Evolutionary conservation across 2,329 filamentous ascomycete genomes (phyloP), one percentile per base, ranked within the genome.

Genomic region (Chaetomium globosum): DNA sequence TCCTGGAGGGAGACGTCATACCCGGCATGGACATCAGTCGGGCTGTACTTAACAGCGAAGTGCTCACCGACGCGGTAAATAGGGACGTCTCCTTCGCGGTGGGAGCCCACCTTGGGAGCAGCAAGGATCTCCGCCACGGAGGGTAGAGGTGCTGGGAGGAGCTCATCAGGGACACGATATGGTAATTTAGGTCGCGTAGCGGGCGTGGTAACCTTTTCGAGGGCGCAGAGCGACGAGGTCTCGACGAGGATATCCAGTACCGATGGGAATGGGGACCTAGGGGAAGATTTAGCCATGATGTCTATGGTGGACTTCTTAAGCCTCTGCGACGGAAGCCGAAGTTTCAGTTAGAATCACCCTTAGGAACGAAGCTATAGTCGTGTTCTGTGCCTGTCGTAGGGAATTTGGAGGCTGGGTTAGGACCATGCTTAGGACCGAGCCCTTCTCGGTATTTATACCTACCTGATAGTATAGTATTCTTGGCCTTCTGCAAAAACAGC

Each of bases 211-310:
- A 16, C 1, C 12, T 43, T 19, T 21, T 10, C 23, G 12, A 23
- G 13, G 5, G 8, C 26, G 13, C 51, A 61, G 9, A 61, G 16
- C 19, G 23, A 36, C n/a, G 23, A 21, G 10, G 59, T 46, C 23
- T 36, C 23, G n/a, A 49, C 59, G 8, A 61, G 59, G 9, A 63
- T 58, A n/a, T 58, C 54, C 16, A 6, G 31, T 31, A 43, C 31
- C 5, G 61, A 58, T 9, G 61, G 61, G 28, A 63, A 21, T 7
- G 54, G 54, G 31, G 52, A 26, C 26, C 60, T 10, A 53, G 60
- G 52, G 58, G 10, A 30, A 7, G 12, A 36, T 36, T 10, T 12
- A 36, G 33, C 33, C 33, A 36, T 36, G 7, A 36, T 36, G 12
- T 12, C 12, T 36, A 36, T 3, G 1, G 4, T 43, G 16, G 36